A percentile compares a stretch with the other conserved stretches of the same genome.
Evolutionary conservation across 495 filamentous ascomycete genomes (phyloP).

Genomic region (Podospora fimiseda): DNA sequence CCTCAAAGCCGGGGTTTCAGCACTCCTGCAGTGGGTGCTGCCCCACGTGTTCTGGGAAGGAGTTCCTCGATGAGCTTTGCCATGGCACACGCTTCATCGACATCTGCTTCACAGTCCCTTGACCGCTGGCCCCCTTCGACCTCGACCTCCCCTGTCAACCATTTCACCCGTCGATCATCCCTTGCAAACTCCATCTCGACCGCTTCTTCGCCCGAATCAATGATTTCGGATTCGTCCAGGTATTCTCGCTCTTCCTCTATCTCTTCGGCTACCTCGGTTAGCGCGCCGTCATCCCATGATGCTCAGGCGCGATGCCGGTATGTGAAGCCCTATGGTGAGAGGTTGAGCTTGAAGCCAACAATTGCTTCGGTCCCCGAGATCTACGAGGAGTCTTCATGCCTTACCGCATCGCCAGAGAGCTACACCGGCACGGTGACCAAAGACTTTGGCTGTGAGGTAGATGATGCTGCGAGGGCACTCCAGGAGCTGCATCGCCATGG

Average conservation of each 20-base stretch:
- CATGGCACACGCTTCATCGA: constrained; percentile 68
- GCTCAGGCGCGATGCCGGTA: constrained; percentile 78
- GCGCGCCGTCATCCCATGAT: constrained; percentile 63
- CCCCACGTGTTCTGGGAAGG: constrained; percentile 45
- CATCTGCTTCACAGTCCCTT: constrained; percentile 48
- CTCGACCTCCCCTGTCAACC: constrained; percentile 47
- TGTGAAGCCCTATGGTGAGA: constrained; percentile 57
- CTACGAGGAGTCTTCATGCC: constrained; percentile 44
- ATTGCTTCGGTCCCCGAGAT: constrained; percentile 49
- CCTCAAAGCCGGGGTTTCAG: constrained; percentile 65
- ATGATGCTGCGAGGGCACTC: constrained; percentile 60
- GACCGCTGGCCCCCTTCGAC: constrained; percentile 56
- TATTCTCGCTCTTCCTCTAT: constrained; percentile 69
- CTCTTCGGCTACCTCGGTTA: constrained; percentile 62
- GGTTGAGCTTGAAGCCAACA: constrained; percentile 36
- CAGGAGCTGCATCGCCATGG: constrained; percentile 52
- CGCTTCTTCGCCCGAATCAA: constrained; percentile 81
- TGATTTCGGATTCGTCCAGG: constrained; percentile 77
- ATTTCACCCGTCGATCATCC: constrained; percentile 65
- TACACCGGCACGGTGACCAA: constrained; percentile 49
- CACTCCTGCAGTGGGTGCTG: constrained; percentile 89
- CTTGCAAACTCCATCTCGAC: constrained; percentile 70
- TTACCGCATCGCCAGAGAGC: constrained; percentile 57
- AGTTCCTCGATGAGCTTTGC: constrained; percentile 67
- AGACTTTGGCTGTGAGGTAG: constrained; percentile 46